These are phyloP conservation scores for Calonectria crousiana DNA, from an alignment of 2,329 filamentous ascomycete species.

Conservation along the genomic window DNA sequence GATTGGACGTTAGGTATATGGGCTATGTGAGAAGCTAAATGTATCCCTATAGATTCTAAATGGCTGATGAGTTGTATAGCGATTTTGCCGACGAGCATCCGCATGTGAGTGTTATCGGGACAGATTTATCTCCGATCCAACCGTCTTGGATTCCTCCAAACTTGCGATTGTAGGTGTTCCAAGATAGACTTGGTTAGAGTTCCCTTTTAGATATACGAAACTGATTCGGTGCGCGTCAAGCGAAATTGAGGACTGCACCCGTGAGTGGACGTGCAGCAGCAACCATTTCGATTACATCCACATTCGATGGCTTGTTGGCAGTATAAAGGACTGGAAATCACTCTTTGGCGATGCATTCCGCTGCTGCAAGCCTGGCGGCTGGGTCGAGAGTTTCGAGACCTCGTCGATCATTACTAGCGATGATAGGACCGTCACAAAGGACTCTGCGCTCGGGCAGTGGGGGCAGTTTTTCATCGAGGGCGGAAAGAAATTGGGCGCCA, in stretches of 20 bases:
- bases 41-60: not conserved
- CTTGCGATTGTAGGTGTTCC: not conserved
- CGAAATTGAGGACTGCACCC: constrained; percentile 30
- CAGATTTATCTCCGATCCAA: constrained; percentile 26
- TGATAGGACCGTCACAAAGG: constrained; percentile 13
- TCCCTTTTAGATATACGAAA: not conserved
- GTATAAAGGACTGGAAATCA: constrained; percentile 19
- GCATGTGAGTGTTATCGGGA: constrained; percentile 12
- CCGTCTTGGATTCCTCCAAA: constrained; percentile 20
- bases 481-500: constrained; percentile 12
- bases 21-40: not conserved
- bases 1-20: not conserved
- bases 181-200: no score
- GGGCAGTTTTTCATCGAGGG: constrained; percentile 30
- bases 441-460: constrained; percentile 23
- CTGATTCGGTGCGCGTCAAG: not conserved
- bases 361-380: constrained; percentile 22
- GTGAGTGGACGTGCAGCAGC: constrained; percentile 21
- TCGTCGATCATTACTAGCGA: constrained; percentile 22
- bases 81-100: constrained; percentile 27
- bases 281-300: constrained; percentile 24
- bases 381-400: constrained; percentile 25
- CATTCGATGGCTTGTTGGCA: constrained; percentile 29
- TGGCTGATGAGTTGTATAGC: not conserved
- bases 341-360: constrained; percentile 23